Conservation (phyloP, 2,329 filamentous ascomycete species). For the Trichoderma semiorbis region DNA sequence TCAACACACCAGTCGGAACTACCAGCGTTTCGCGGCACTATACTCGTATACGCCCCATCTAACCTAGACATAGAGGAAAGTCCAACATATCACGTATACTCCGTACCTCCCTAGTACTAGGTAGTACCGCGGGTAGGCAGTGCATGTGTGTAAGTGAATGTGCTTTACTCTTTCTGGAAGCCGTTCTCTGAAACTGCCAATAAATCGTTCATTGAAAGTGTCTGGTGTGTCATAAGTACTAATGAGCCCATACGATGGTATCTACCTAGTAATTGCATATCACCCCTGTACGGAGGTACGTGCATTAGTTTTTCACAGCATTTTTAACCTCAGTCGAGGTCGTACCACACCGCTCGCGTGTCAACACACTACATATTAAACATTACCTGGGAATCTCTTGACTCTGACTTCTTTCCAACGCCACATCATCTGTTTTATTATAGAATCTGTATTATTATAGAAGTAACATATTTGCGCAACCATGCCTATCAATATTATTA, state of each 20-base stretch:
- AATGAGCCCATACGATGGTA: no score
- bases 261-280: no score
- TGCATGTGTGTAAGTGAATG: neutral
- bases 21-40: neutral
- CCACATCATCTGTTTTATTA: neutral
- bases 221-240: no score
- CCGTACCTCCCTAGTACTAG: neutral
- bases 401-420: neutral
- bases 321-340: neutral
- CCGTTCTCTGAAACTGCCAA: neutral
- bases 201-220: neutral
- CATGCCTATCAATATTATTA: neutral
- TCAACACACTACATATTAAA: neutral
- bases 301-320: no score
- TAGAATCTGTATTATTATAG: neutral
- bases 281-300: no score
- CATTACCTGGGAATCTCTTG: neutral
- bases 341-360: neutral
- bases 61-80: neutral
- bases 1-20: neutral
- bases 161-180: neutral
- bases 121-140: neutral
- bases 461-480: neutral
- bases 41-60: neutral
- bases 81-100: neutral